Base-by-base conservation (phyloP, 2,329 filamentous ascomycete genomes). In the Nigrograna mackinnonii region DNA sequence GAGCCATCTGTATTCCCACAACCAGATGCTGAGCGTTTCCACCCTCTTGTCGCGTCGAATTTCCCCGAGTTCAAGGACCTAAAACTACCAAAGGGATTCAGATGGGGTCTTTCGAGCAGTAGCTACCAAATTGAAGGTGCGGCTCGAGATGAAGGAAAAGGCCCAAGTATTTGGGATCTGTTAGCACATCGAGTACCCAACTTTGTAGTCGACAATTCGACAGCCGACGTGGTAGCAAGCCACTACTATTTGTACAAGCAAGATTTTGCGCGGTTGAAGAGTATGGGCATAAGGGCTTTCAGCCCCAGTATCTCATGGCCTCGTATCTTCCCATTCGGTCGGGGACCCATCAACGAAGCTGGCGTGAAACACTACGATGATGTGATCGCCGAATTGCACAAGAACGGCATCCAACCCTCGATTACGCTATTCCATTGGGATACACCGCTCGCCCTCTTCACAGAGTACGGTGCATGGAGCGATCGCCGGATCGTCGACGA, bases 221-320 rank as follows among this genome's bases (percentile, higher is more conserved):
- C 67, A 5, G 70, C 67, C 12, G 70, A 73, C 49, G 63, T 72
- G 7, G 60, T 69, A 32, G 67, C 60, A 16, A 64, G 69, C 14
- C 66, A 72, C 38, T 74, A 74, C 50, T 73, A 61, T 41, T 46
- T 73, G 19, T 73, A 73, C 46, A 72, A 72, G 55, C 68, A 72
- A 37, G 71, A 74, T 37, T 60, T 70, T 50, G 66, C 65, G 2
- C 64, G 70, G 22, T 39, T 73, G 35, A 66, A 62, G 43, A 48
- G 44, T 3, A 37, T 69, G 28, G 67, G 65, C 4, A 47, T 67
- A 3, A 53, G 45, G 36, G 47, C 56, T 60, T 69, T 67, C 45
- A 66, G 60, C 37, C 62, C 64, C 5, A 66, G 60, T 35, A 64
- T 69, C 42, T 63, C 62, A n/a, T 70, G 67, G 67, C 64, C 67